phyloP scores from a whole-genome alignment of 140 eudicot genomes.

The Ambrosia hybrid region DNA sequence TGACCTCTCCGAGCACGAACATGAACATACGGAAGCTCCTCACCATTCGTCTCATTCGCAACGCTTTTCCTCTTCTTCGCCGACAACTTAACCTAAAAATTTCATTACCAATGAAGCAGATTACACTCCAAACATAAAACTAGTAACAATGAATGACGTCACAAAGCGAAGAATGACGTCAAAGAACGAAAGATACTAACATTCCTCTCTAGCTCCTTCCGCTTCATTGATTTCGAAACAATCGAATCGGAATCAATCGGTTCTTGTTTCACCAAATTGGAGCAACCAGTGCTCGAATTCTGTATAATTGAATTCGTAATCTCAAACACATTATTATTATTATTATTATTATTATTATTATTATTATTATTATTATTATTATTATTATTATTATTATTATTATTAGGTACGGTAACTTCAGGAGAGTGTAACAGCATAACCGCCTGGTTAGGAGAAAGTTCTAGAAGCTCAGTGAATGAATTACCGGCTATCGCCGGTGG shows the following conservation, averaged over 20 bases:
- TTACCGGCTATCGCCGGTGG: constrained; percentile 47
- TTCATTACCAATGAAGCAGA: neutral
- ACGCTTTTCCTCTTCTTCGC: constrained; percentile 63
- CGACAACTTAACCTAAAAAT: constrained; percentile 60
- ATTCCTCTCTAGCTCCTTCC: constrained; percentile 86
- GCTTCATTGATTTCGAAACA: constrained; percentile 47
- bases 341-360: neutral
- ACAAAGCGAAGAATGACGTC: neutral
- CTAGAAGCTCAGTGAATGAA: constrained; percentile 79
- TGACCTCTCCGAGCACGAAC: constrained; percentile 98
- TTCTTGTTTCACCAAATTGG: constrained; percentile 57
- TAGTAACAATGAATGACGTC: constrained; percentile 13
- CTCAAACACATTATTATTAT: neutral
- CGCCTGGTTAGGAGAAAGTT: constrained; percentile 67
- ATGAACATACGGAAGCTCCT: constrained; percentile 87
- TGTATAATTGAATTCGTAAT: constrained; percentile 19
- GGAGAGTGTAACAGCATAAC: constrained; percentile 61
- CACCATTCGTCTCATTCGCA: constrained; percentile 53
- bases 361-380: neutral
- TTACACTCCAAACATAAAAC: neutral
- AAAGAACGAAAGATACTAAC: constrained; percentile 29
- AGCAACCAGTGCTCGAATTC: constrained; percentile 20
- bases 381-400: too few species aligned
- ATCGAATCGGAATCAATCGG: constrained; percentile 51
- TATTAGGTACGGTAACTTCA: constrained; percentile 22